Conservation (phyloP, 139 green algal species). For the Chlamydomonas schloesseri region DNA sequence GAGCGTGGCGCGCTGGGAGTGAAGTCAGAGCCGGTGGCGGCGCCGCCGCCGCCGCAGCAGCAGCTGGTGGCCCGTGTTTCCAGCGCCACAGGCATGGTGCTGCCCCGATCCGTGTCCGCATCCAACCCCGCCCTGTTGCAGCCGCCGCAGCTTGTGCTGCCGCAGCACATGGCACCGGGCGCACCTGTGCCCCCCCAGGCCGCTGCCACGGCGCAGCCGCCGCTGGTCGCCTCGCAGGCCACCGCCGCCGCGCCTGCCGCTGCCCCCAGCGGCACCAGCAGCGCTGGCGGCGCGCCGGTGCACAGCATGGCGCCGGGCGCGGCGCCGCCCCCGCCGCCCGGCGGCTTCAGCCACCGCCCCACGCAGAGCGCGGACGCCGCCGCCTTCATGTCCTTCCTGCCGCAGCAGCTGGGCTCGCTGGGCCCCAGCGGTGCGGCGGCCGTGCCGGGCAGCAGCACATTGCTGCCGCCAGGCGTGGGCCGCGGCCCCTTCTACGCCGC, state of each 20-base stretch:
- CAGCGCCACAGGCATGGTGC: too few relatives aligned
- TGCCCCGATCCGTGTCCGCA: background rate
- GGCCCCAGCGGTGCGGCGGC: background rate
- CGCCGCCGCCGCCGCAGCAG: background rate
- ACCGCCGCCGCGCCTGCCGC: background rate
- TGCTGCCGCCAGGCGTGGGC: too few relatives aligned
- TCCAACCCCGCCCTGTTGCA: background rate
- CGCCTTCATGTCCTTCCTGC: background rate
- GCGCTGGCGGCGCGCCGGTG: background rate
- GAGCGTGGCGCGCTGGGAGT: background rate
- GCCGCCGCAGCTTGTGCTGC: background rate
- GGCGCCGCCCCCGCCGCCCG: background rate
- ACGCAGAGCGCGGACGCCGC: conserved; percentile 40
- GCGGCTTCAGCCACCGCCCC: background rate
- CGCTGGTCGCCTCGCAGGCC: too few relatives aligned
- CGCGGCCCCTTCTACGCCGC: too few relatives aligned
- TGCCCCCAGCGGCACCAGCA: background rate
- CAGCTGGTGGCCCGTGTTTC: background rate
- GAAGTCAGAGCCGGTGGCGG: background rate
- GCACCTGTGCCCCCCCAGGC: too few relatives aligned
- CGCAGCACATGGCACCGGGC: background rate
- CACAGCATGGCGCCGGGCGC: background rate
- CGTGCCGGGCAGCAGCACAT: background rate
- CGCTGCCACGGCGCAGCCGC: too few relatives aligned
- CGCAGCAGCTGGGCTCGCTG: conserved; percentile 6